Percentiles rank a stretch among this genome's conserved stretches.
phyloP scores from a whole-genome alignment of 2,329 filamentous ascomycete genomes.

The Ceratocystis alfenasii region DNA sequence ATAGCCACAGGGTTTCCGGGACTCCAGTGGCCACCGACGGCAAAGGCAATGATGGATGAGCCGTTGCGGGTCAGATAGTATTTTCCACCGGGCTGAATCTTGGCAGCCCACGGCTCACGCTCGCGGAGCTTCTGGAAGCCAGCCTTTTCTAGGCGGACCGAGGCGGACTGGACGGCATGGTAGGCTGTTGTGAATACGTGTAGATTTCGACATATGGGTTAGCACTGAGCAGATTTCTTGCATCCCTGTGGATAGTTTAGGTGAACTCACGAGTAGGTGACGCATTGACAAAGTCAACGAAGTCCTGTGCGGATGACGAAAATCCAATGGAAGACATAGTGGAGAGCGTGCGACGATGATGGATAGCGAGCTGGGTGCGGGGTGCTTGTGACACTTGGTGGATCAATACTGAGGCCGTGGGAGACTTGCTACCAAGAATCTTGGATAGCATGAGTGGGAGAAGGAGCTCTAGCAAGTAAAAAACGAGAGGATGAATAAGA shows the following conservation, averaged over 20 bases:
- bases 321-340: conserved; percentile 39
- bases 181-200: conserved; percentile 50
- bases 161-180: conserved; percentile 76
- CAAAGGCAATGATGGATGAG: conserved; percentile 85
- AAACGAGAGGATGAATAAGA: background rate
- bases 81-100: conserved; percentile 74
- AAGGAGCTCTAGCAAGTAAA: background rate
- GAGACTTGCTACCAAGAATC: conserved; percentile 18
- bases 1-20: conserved; percentile 84
- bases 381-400: conserved; percentile 3
- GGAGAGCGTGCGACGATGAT: conserved; percentile 24
- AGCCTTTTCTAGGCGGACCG: conserved; percentile 62
- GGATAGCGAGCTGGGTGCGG: background rate
- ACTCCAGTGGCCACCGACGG: conserved; percentile 80
- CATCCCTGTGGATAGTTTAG: background rate
- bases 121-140: conserved; percentile 85
- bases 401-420: background rate
- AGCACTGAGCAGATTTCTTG: background rate
- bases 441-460: conserved; percentile 15
- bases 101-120: conserved; percentile 74
- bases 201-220: background rate
- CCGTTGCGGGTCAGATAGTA: conserved; percentile 93
- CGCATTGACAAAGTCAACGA: conserved; percentile 84
- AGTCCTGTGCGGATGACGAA: conserved; percentile 56
- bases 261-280: conserved; percentile 70